Percentiles rank a stretch among this genome's conserved stretches.
Conservation (phyloP, 495 filamentous ascomycete species). For the Letharia columbiana region DNA sequence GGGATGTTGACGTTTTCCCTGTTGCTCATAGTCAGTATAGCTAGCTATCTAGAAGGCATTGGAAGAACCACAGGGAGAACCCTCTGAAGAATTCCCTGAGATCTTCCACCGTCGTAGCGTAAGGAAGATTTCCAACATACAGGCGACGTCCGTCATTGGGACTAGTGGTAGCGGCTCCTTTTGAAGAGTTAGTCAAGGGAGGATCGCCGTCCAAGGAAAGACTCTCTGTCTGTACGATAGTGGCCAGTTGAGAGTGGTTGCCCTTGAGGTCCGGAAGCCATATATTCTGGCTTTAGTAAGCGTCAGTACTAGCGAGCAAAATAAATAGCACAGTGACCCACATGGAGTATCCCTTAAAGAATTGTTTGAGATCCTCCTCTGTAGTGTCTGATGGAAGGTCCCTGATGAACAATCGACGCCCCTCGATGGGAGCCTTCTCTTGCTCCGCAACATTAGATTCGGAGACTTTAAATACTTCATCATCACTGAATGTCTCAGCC, state of each 20-base stretch:
- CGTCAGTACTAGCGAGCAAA: background rate
- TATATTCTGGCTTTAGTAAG: background rate
- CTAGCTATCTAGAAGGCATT: background rate
- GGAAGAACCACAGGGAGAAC: background rate
- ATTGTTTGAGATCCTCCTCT: slow-evolving; percentile 88
- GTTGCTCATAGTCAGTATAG: background rate
- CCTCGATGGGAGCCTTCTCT: slow-evolving; percentile 61
- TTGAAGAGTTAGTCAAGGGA: background rate
- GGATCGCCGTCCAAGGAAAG: background rate
- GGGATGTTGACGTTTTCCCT: background rate
- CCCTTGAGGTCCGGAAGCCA: background rate
- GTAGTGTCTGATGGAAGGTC: slow-evolving; percentile 97
- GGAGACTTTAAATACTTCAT: background rate
- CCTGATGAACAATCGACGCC: slow-evolving; percentile 93
- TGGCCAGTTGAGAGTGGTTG: background rate
- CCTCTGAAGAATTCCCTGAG: background rate
- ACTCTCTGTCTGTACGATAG: background rate
- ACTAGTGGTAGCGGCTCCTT: background rate
- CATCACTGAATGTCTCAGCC: background rate
- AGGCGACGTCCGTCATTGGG: background rate
- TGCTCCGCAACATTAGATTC: background rate
- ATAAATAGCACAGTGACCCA: background rate
- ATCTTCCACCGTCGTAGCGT: background rate
- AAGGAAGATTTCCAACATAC: background rate
- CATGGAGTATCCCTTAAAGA: slow-evolving; percentile 44